Conservation (phyloP, 2,329 filamentous ascomycete genomes). For the Ambrosiella beaveri region DNA sequence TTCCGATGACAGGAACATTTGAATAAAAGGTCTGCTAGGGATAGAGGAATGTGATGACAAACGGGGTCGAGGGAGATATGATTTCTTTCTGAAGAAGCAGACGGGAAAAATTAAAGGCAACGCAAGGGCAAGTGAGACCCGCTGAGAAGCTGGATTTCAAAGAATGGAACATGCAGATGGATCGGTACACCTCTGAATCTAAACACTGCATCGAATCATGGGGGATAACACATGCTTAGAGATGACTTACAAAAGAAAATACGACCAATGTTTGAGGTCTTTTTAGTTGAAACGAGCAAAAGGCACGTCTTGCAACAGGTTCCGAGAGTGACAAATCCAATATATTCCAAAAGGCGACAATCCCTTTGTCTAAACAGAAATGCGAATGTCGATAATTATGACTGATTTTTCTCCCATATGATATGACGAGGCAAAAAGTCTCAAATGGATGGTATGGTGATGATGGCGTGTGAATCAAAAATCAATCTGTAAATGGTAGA, state of each 20-base stretch:
- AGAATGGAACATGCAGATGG: neutral
- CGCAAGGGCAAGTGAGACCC: neutral
- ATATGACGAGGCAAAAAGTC: neutral
- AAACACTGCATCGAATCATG: neutral
- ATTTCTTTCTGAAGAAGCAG: neutral
- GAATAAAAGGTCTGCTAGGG: neutral
- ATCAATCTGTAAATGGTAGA: neutral
- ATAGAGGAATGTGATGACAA: neutral
- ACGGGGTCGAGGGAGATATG: neutral
- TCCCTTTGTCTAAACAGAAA: neutral
- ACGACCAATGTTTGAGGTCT: neutral
- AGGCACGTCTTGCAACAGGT: neutral
- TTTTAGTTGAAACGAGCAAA: neutral
- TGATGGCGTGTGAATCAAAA: no score
- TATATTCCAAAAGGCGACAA: neutral
- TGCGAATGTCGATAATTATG: neutral
- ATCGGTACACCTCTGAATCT: neutral
- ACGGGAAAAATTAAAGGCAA: neutral
- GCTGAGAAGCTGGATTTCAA: neutral
- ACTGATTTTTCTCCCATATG: neutral
- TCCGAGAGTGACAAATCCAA: neutral
- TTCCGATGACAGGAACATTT: neutral
- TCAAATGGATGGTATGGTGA: neutral
- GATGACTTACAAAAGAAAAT: neutral
- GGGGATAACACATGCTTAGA: neutral